Evolutionary conservation across 75 land plant genomes (phyloP).

Genomic region (Sequoiadendron giganteum): DNA sequence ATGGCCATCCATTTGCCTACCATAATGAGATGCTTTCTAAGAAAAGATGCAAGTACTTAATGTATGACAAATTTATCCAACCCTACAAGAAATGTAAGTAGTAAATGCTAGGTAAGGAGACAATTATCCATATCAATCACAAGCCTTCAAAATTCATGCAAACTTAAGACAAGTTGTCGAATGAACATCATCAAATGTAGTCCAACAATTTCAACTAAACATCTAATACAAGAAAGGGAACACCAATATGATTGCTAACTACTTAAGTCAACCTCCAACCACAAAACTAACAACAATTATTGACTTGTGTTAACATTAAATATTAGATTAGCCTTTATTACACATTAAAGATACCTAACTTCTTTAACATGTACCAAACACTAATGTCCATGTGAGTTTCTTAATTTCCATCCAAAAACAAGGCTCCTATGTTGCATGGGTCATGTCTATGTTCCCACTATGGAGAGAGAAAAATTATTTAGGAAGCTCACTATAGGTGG

Average conservation of each 20-base stretch:
- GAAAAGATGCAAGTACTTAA: not conserved
- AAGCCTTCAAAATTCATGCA: not conserved
- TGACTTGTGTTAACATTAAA: not conserved
- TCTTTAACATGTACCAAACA: no score
- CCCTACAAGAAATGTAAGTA: not conserved
- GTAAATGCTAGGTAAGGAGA: no score
- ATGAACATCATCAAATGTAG: not conserved
- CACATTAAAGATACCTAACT: not conserved
- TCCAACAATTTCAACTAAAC: no score
- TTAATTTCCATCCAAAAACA: no score
- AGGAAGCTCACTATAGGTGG: no score
- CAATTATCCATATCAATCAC: not conserved
- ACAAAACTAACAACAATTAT: not conserved
- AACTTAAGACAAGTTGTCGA: not conserved
- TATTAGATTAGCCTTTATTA: not conserved
- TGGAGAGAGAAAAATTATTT: no score
- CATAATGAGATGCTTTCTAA: no score
- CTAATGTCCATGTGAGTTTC: no score
- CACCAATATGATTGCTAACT: not conserved
- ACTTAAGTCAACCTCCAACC: not conserved
- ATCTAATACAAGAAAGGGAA: no score
- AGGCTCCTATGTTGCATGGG: no score
- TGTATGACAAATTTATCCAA: not conserved
- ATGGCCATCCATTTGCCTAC: not conserved
- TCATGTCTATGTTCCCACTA: no score